A percentile compares a stretch with the other conserved stretches of the same genome.
Conservation (phyloP, 345 rosid genomes). For the Heritiera fomes region DNA sequence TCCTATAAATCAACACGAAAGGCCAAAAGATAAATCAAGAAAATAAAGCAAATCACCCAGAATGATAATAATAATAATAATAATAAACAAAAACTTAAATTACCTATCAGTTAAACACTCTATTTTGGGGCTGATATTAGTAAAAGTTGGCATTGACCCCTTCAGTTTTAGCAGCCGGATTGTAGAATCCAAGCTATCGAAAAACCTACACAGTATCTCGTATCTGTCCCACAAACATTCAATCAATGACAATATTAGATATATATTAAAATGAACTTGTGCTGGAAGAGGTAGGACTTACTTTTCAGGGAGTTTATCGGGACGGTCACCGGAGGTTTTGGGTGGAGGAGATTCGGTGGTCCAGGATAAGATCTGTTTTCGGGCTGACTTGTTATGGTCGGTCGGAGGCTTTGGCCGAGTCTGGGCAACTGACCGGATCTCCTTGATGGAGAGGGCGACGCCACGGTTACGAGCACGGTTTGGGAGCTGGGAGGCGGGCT, state of each 20-base stretch:
- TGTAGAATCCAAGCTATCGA: constrained; percentile 62
- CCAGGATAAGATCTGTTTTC: constrained; percentile 41
- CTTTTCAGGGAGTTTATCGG: constrained; percentile 48
- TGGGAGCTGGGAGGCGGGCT: constrained; percentile 35
- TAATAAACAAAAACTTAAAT: neutral
- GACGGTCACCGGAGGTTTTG: constrained; percentile 13
- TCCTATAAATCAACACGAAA: constrained; percentile 47
- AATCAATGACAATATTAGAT: neutral
- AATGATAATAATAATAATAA: neutral
- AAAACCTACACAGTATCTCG: constrained; percentile 61
- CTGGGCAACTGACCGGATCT: constrained; percentile 59
- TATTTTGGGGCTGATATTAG: constrained; percentile 52
- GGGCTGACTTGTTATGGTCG: constrained; percentile 38
- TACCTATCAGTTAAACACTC: constrained; percentile 78
- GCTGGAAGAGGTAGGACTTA: constrained; percentile 17
- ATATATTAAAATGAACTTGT: neutral
- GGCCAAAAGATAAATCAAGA: constrained; percentile 3
- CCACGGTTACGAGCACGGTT: constrained; percentile 54
- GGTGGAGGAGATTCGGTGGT: constrained; percentile 23
- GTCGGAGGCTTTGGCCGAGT: constrained; percentile 33
- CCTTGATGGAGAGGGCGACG: constrained; percentile 55
- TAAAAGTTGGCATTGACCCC: constrained; percentile 54
- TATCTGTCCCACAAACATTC: constrained; percentile 39
- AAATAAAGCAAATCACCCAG: neutral
- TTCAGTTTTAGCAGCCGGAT: constrained; percentile 51